A percentile compares a stretch with the other conserved stretches of the same genome.
Evolutionary conservation across 306 rosid genomes (phyloP).

Genomic region (Prunus kanzakura): DNA sequence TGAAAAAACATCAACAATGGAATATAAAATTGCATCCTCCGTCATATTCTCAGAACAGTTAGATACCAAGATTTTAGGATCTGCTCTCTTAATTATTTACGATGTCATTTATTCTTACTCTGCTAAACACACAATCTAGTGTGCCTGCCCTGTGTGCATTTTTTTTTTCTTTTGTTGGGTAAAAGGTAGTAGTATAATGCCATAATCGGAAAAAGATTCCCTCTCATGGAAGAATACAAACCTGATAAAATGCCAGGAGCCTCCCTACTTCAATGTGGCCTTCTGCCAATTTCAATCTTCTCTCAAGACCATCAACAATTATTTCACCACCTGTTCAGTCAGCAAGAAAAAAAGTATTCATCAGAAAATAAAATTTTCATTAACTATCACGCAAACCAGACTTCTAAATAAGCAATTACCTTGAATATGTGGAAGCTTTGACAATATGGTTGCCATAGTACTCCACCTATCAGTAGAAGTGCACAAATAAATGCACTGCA

Average conservation of each 20-base stretch:
- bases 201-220: neutral
- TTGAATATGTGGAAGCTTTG: slow-evolving; percentile 73
- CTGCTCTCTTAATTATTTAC: neutral
- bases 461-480: slow-evolving; percentile 86
- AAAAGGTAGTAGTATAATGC: neutral
- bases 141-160: neutral
- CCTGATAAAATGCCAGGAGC: slow-evolving; percentile 93
- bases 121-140: neutral
- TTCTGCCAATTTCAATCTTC: slow-evolving; percentile 72
- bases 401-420: slow-evolving; percentile 50
- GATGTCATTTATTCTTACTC: neutral
- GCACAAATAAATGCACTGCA: slow-evolving; percentile 88
- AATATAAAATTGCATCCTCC: neutral
- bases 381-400: slow-evolving; percentile 19
- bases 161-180: neutral
- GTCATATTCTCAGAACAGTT: neutral
- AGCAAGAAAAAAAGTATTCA: neutral
- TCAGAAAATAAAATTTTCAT: neutral
- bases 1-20: neutral
- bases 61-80: neutral
- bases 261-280: slow-evolving; percentile 95
- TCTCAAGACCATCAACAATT: slow-evolving; percentile 48
- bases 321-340: slow-evolving; percentile 48
- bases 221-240: slow-evolving; percentile 23
- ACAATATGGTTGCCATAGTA: slow-evolving; percentile 71